These are phyloP conservation scores for Avicennia marina DNA, from an alignment of 257 asterid species.

Conservation along the genomic window DNA sequence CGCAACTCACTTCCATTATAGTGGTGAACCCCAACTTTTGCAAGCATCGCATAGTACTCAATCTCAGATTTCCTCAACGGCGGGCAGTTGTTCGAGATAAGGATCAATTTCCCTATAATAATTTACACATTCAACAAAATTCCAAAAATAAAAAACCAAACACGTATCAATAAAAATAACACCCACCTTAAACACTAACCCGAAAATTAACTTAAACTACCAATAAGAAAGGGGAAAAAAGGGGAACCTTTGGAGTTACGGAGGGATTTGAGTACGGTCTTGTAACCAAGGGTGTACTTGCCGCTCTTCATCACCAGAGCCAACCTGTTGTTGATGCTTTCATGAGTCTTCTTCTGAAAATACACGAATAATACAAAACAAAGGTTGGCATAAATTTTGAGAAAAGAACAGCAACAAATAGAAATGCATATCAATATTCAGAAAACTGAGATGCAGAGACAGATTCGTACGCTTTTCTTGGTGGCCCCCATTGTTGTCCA, in stretches of 20 bases:
- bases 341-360: conserved; percentile 58
- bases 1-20: no score
- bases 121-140: no score
- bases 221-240: not conserved
- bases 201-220: no score
- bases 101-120: no score
- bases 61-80: no score
- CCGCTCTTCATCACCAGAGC: conserved; percentile 59
- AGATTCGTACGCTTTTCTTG: not conserved
- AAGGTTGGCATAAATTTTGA: no score
- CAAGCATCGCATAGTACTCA: no score
- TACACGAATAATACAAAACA: not conserved
- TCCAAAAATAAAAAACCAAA: not conserved
- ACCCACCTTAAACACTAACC: not conserved
- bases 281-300: conserved; percentile 37
- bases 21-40: no score
- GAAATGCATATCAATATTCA: no score
- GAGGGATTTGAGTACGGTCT: conserved; percentile 32
- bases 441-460: no score
- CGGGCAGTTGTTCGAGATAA: no score
- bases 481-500: not conserved
- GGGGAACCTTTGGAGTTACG: conserved; percentile 31
- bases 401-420: not conserved
- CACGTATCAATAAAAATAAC: not conserved
- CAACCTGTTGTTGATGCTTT: conserved; percentile 49